These are phyloP conservation scores for Paraphoma sp. DNA, from an alignment of 2,329 filamentous ascomycete genomes.

Conservation along the genomic window DNA sequence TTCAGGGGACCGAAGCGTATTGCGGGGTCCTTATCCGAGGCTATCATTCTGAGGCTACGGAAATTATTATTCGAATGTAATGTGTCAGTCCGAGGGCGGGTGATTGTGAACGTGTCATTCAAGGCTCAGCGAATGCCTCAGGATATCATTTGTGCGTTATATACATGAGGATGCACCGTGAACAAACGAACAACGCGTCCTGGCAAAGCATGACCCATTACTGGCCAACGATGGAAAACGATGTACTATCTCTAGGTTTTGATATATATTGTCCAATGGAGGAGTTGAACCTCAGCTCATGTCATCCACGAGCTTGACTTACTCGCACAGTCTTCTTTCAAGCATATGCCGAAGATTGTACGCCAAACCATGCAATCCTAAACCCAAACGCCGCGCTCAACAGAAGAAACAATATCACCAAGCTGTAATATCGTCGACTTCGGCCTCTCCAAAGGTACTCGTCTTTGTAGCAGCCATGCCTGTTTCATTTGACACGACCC, in stretches of 20 bases:
- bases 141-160: no score
- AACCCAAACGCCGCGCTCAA: conserved; percentile 36
- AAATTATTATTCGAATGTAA: not conserved
- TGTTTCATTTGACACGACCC: conserved; percentile 44
- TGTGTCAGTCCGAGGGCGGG: no score
- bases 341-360: conserved; percentile 47
- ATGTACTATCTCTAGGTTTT: no score
- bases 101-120: no score
- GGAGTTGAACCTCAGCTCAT: conserved; percentile 45
- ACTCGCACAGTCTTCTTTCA: conserved; percentile 44
- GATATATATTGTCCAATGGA: conserved; percentile 15
- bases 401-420: conserved; percentile 65
- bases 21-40: not conserved
- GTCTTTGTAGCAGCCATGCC: conserved; percentile 74
- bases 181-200: no score
- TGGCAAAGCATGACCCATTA: no score
- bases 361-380: conserved; percentile 23
- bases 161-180: no score
- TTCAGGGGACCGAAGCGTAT: not conserved
- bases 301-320: conserved; percentile 20
- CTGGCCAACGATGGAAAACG: no score
- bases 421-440: conserved; percentile 94
- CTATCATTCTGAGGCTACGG: not conserved
- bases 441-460: conserved; percentile 93
- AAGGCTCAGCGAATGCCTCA: no score